Percentiles rank a stretch among this genome's conserved stretches.
phyloP scores from a whole-genome alignment of 495 filamentous ascomycete species.

The Tricharina praecox region DNA sequence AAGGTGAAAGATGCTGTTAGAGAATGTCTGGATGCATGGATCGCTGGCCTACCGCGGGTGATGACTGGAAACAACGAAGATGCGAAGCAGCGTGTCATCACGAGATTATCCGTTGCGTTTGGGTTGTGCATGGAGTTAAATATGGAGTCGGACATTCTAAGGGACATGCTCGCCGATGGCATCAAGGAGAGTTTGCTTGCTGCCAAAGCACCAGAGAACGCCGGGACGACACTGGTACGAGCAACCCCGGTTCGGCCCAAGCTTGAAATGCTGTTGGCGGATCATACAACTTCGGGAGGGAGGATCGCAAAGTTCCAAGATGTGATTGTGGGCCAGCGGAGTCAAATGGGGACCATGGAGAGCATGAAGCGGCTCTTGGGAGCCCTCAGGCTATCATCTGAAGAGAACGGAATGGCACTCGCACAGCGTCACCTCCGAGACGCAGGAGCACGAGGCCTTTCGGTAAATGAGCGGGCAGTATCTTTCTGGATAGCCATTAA shows the following conservation, averaged over 20 bases:
- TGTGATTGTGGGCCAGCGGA: constrained; percentile 45
- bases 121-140: constrained; percentile 48
- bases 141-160: constrained; percentile 52
- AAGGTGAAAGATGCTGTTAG: constrained; percentile 52
- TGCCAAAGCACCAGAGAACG: constrained; percentile 7
- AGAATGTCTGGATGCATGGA: constrained; percentile 60
- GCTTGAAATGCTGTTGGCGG: background rate
- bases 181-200: constrained; percentile 42
- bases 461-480: constrained; percentile 26
- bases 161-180: constrained; percentile 46
- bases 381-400: constrained; percentile 29
- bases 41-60: constrained; percentile 56
- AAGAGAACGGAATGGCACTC: constrained; percentile 17
- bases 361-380: constrained; percentile 35
- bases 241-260: background rate
- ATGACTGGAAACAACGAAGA: constrained; percentile 76
- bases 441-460: constrained; percentile 6
- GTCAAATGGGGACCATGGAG: constrained; percentile 42
- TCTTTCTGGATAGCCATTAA: constrained; percentile 71
- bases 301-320: constrained; percentile 35
- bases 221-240: background rate
- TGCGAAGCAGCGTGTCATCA: constrained; percentile 51
- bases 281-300: background rate
- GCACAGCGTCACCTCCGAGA: constrained; percentile 24
- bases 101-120: constrained; percentile 55